Base-by-base conservation (phyloP, 208 protist genomes). In the Ichthyophonus hoferi region DNA sequence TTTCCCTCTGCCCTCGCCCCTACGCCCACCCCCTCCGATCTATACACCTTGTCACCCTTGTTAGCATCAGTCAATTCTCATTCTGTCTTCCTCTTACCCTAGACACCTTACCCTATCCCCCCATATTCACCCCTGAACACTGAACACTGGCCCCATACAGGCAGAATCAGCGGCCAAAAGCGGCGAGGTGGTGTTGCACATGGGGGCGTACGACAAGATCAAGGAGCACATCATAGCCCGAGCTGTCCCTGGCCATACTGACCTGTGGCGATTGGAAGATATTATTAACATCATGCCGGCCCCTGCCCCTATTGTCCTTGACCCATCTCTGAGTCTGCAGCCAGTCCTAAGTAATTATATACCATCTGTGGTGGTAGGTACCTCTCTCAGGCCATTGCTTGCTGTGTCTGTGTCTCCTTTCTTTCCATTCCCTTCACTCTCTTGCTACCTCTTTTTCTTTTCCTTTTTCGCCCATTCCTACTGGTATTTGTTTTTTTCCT, bases 151-250 rank as follows among this genome's bases (percentile, higher is more conserved):
- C 50, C 7, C 50, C 50, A 67, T 67, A 67, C 17, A 83, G 43
- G 86, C 86, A 1, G 86, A 88, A 43, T 40, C 39, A 42, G 58
- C 86, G 1, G 86, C 86, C 39, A 88, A 88, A 40, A 88, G 67
- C 39, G 86, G 86, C 17, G 86, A 88, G 50, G 86, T 88, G 12
- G 86, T 88, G 12, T 40, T 88, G 42, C 82, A 86, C 82, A 50
- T 2, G 82, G 50, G 40, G 82, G 82, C 82, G 40, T 86, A 76
- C 37, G 31, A 39, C 2, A 40, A 76, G 31, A 50, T 86, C 40
- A 40, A 50, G 82, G 17, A 86, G 34, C 82, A 86, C 82, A 76
- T 40, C 40, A 24, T 50, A 2, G 82, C 40, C 17, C 3, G 34
- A 2, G 34, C 40, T n/a, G 82, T 86, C 2, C 40, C 34, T 33